Evolutionary conservation across 1,284 basidiomycete species (phyloP).

Genomic region (Fomitiporia mediterranea): DNA sequence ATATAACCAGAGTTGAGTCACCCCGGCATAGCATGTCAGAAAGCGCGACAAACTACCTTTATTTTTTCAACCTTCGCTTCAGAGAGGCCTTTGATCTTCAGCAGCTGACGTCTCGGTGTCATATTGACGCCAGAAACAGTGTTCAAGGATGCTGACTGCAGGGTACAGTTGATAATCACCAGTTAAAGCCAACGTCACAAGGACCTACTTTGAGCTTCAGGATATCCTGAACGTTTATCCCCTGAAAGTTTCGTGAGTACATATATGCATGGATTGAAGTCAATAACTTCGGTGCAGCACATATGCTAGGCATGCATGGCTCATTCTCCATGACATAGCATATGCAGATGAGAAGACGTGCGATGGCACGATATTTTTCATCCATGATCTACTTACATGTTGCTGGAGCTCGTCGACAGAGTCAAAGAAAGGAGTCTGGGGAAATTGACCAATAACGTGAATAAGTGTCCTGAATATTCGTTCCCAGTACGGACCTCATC

Average conservation of each 20-base stretch:
- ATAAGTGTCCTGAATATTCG: too few species aligned
- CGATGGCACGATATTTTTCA: too few species aligned
- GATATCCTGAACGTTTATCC: conserved; percentile 93
- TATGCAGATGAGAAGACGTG: conserved; percentile 15
- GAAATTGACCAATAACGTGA: conserved; percentile 8
- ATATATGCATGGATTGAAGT: neutral
- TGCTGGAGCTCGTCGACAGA: conserved; percentile 85
- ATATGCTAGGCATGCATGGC: neutral
- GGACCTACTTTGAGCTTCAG: conserved; percentile 75
- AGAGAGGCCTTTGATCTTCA: conserved; percentile 91
- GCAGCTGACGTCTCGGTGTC: conserved; percentile 80
- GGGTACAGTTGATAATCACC: conserved; percentile 8
- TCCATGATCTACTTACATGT: conserved; percentile 51
- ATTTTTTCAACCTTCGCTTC: conserved; percentile 95
- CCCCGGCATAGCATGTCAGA: too few species aligned
- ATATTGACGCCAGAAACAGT: conserved; percentile 80
- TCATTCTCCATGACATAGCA: neutral
- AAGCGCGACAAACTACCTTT: conserved; percentile 61
- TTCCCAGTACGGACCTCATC: conserved; percentile 41
- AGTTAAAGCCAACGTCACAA: neutral
- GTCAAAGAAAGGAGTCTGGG: conserved; percentile 61
- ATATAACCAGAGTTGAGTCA: conserved; percentile 5
- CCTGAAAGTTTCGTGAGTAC: conserved; percentile 40
- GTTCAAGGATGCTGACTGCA: conserved; percentile 65
- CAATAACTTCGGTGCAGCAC: neutral